These are phyloP conservation scores for Piedraia hortae DNA, from an alignment of 2,329 filamentous ascomycete species.

Conservation along the genomic window DNA sequence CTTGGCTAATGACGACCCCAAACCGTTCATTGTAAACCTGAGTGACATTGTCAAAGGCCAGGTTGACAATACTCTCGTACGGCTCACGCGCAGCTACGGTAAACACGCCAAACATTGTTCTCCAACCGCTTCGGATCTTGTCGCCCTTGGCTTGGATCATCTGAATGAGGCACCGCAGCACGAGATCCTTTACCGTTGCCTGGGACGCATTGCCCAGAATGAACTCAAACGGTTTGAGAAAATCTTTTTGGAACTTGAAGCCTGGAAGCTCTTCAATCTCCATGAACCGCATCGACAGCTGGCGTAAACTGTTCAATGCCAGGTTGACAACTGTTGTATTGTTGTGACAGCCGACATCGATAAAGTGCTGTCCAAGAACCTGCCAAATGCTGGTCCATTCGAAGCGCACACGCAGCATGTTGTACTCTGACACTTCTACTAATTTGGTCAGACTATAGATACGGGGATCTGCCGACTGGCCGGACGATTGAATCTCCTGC, in stretches of 20 bases:
- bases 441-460: constrained; percentile 96
- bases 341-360: constrained; percentile 82
- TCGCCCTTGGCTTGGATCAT: constrained; percentile 96
- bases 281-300: constrained; percentile 96
- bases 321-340: constrained; percentile 97
- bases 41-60: constrained; percentile 88
- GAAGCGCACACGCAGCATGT: constrained; percentile 94
- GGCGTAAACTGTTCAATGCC: constrained; percentile 76
- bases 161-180: constrained; percentile 80
- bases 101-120: constrained; percentile 98
- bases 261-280: constrained; percentile 91
- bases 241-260: constrained; percentile 99
- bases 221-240: constrained; percentile 92
- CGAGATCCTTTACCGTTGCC: constrained; percentile 89
- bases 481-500: constrained; percentile 96
- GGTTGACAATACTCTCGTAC: constrained; percentile 83
- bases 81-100: constrained; percentile 82
- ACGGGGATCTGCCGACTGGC: constrained; percentile 77
- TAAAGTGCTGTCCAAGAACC: constrained; percentile 94
- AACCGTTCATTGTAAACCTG: constrained; percentile 91
- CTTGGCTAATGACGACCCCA: constrained; percentile 83
- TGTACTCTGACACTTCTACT: constrained; percentile 97
- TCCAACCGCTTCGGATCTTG: constrained; percentile 93
- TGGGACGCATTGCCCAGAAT: constrained; percentile 83
- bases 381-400: constrained; percentile 98